Evolutionary conservation across 179 eudicot species (phyloP), one percentile per base, ranked within the genome.

Genomic region (Heliamphora pulchella): DNA sequence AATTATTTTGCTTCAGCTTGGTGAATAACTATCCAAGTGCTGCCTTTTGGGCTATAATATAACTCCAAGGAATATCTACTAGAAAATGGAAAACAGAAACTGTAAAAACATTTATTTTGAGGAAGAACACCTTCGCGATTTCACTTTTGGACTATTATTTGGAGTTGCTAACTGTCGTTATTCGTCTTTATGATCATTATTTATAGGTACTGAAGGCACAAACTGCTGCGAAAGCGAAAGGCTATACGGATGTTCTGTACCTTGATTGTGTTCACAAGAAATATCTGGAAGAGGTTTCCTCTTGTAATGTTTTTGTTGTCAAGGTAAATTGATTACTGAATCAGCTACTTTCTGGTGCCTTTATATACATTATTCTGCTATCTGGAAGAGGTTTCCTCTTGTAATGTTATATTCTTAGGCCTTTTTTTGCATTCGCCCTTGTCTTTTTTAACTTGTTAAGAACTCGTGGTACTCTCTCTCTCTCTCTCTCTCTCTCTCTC

Each of bases 221-320:
- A 83, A 84, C 91, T 76, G 92, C 91, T 82, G 98, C 99, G 41
- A 92, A 92, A 86, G 95, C 98, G 77, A 87, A 94, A 76, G 99
- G 98, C 51, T 96, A 81, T 83, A 92, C 97, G 41, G 98, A 96
- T 85, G 99, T 96, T 79, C 82, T 96, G 63, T 96, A 96, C 84
- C 88, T 96, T 79, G 99, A 96, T 82, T 89, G 96, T 81, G 87
- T 90, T 71, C 88, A 91, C 83, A 92, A 94, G 79, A 96, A 84
- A 75, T 96, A 96, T 82, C 89, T 96, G 84, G 99, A 94, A 88
- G 98, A 96, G 83, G 98, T 96, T 75, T 96, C 99, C 53, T 91
- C 98, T 81, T 92, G 99, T 87, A 92, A 94, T 79, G 92, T 96
- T 57, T 94, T 94, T 83, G 89, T 94, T 75, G 98, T 94, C 43